Evolutionary conservation across 108 stramenopile species (phyloP).

Genomic region (Bacterosira constricta): DNA sequence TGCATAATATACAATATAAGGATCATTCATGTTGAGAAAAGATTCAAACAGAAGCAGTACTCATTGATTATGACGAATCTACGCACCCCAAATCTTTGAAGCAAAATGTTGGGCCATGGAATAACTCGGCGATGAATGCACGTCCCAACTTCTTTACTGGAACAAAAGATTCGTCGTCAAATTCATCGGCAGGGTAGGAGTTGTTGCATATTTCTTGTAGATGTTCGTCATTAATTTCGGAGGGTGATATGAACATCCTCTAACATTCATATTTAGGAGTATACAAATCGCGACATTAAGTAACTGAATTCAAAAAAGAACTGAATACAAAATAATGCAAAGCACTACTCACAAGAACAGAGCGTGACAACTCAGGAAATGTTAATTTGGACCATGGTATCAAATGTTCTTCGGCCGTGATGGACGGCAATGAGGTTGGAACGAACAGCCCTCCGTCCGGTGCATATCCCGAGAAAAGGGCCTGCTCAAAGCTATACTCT

Average conservation of each 20-base stretch:
- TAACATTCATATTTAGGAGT: neutral
- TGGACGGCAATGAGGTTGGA: slow-evolving; percentile 63
- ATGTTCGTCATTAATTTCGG: slow-evolving; percentile 53
- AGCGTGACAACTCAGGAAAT: slow-evolving; percentile 63
- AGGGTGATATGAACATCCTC: slow-evolving; percentile 57
- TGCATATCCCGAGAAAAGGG: slow-evolving; percentile 80
- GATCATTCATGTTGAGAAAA: no score
- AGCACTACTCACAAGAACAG: slow-evolving; percentile 44
- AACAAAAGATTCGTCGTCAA: slow-evolving; percentile 37
- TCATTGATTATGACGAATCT: neutral
- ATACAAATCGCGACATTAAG: no score
- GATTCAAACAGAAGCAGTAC: neutral
- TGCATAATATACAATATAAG: no score
- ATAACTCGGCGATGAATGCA: slow-evolving; percentile 80
- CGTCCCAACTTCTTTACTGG: slow-evolving; percentile 48
- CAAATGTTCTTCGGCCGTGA: slow-evolving; percentile 38
- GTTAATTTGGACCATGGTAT: slow-evolving; percentile 56
- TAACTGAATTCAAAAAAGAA: neutral
- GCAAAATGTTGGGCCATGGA: slow-evolving; percentile 91
- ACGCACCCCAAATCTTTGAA: slow-evolving; percentile 90
- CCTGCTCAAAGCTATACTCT: slow-evolving; percentile 75
- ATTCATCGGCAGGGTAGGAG: slow-evolving; percentile 53
- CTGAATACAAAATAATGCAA: neutral
- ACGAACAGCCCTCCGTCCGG: slow-evolving; percentile 90
- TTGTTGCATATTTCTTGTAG: slow-evolving; percentile 50